A percentile compares a stretch with the other conserved stretches of the same genome.
These are phyloP conservation scores for Arabidopsis suecica DNA, from an alignment of 345 rosid species.

Conservation along the genomic window DNA sequence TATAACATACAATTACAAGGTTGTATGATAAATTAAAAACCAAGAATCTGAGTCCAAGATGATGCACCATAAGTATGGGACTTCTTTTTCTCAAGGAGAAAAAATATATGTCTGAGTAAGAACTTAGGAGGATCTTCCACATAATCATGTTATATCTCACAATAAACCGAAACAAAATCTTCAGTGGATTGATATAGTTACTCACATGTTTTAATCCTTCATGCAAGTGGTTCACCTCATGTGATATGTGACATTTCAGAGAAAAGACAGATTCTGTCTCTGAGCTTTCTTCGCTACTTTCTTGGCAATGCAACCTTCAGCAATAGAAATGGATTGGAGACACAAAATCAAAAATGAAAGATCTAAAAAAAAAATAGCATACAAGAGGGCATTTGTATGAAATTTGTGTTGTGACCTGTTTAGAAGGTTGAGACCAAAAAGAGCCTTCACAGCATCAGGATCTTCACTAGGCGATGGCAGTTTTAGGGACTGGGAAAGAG, in stretches of 20 bases:
- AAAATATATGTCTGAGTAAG: neutral
- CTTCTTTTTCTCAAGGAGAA: neutral
- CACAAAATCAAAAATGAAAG: neutral
- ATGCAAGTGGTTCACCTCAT: slow-evolving; percentile 95
- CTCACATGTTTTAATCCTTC: slow-evolving; percentile 94
- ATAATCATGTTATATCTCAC: neutral
- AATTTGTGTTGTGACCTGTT: slow-evolving; percentile 60
- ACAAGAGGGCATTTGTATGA: slow-evolving; percentile 14
- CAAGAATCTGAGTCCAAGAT: neutral
- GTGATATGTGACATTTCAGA: slow-evolving; percentile 93
- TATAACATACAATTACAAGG: neutral
- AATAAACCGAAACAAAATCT: neutral
- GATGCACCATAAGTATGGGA: slow-evolving; percentile 4
- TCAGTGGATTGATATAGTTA: neutral
- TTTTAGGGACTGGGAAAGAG: slow-evolving; percentile 77
- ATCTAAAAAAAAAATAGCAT: slow-evolving; percentile 4
- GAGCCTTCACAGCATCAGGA: slow-evolving; percentile 61
- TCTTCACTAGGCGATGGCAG: slow-evolving; percentile 61
- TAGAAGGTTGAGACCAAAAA: slow-evolving; percentile 72
- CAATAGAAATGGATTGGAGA: neutral
- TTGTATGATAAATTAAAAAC: neutral
- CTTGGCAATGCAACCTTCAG: slow-evolving; percentile 85
- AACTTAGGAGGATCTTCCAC: neutral
- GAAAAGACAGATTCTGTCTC: slow-evolving; percentile 81
- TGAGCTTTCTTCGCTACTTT: slow-evolving; percentile 58